phyloP scores from a whole-genome alignment of 495 filamentous ascomycete genomes.

The Hypoxylon perforatum region DNA sequence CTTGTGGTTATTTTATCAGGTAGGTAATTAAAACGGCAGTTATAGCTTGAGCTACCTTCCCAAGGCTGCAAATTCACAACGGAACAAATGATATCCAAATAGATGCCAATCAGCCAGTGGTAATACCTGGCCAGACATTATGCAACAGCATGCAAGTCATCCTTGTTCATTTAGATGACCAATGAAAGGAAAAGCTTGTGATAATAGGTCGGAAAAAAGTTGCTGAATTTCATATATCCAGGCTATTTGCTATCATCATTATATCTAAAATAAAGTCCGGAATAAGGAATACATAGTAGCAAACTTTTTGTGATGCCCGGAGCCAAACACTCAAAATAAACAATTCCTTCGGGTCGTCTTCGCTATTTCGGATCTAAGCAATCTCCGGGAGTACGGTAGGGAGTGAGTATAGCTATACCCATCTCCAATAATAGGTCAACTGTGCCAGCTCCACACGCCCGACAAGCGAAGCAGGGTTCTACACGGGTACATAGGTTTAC shows the following conservation, averaged over 20 bases:
- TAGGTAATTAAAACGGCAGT: background rate
- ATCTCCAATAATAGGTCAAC: slow-evolving; percentile 31
- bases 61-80: slow-evolving; percentile 13
- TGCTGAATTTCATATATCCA: no score
- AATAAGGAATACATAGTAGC: no score
- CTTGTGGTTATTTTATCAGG: slow-evolving; percentile 7
- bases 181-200: background rate
- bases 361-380: slow-evolving; percentile 20
- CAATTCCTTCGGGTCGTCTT: slow-evolving; percentile 1
- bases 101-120: background rate
- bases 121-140: slow-evolving; percentile 5
- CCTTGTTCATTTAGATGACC: slow-evolving; percentile 9
- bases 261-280: background rate
- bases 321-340: slow-evolving; percentile 9
- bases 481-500: slow-evolving; percentile 5
- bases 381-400: slow-evolving; percentile 26
- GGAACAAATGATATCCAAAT: background rate
- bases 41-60: background rate
- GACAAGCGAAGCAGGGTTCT: slow-evolving; percentile 28
- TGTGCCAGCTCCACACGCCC: slow-evolving; percentile 28
- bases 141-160: slow-evolving; percentile 22
- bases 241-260: background rate
- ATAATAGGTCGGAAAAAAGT: background rate
- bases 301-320: no score
- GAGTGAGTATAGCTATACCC: slow-evolving; percentile 18